Percentiles rank a stretch among this genome's conserved stretches.
Evolutionary conservation across 2,329 filamentous ascomycete species (phyloP).

Genomic region (Pyrenophora teres): DNA sequence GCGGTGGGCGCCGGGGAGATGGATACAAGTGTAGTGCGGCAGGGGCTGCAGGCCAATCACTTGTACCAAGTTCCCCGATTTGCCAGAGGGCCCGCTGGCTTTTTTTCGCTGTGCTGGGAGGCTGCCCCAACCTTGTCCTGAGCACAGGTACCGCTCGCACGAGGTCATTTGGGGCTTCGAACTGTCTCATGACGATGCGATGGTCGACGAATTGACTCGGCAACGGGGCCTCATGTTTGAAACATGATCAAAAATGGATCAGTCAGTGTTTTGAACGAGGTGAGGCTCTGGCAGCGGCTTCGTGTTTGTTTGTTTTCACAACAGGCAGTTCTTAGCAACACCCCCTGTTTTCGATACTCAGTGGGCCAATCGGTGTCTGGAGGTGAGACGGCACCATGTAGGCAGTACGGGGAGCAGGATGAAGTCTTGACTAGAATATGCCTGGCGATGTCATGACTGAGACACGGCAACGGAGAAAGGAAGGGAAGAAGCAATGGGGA

Average conservation of each 20-base stretch:
- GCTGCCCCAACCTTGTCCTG: conserved; percentile 23
- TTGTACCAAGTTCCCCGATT: conserved; percentile 32
- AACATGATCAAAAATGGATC: conserved; percentile 13
- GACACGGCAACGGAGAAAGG: conserved; percentile 18
- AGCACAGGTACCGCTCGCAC: conserved; percentile 17
- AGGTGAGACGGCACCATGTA: conserved; percentile 13
- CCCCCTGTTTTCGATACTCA: conserved; percentile 13
- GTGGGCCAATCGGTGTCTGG: conserved; percentile 22
- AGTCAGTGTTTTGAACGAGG: conserved; percentile 19
- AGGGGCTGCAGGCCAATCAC: conserved; percentile 36
- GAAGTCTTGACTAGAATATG: conserved; percentile 15
- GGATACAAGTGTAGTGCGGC: conserved; percentile 21
- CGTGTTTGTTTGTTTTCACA: conserved; percentile 32
- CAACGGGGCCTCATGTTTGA: conserved; percentile 5
- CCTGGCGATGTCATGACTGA: conserved; percentile 27
- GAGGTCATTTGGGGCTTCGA: conserved; percentile 15
- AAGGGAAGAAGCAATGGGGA: conserved; percentile 7
- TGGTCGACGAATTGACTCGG: conserved; percentile 12
- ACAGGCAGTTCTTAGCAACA: not conserved
- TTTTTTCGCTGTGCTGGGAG: conserved; percentile 23
- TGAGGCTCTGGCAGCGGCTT: conserved; percentile 22
- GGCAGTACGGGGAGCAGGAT: conserved; percentile 12
- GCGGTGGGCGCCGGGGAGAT: conserved; percentile 16
- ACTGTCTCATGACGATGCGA: conserved; percentile 10
- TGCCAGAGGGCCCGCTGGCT: conserved; percentile 26